Evolutionary conservation across 257 asterid genomes (phyloP).

Genomic region (Solanum boliviense): DNA sequence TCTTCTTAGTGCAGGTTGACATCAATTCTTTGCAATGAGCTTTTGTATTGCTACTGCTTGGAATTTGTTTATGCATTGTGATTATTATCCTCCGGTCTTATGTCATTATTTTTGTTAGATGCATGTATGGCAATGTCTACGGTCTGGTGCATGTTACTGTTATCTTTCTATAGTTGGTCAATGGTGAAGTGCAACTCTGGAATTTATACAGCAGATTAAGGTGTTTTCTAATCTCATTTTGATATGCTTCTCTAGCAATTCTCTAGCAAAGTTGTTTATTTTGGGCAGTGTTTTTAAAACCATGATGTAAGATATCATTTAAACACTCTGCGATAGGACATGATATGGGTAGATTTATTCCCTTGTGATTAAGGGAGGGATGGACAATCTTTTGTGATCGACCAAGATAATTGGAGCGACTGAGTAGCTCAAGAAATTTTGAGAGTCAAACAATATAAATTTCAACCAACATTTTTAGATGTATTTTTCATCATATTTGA

Average conservation of each 20-base stretch:
- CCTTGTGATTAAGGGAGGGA: conserved; percentile 11
- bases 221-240: background rate
- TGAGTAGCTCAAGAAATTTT: conserved; percentile 14
- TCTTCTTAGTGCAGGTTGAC: conserved; percentile 88
- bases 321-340: background rate
- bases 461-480: too few species aligned
- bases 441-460: too few species aligned
- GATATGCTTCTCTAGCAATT: background rate
- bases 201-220: background rate
- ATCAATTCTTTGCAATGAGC: conserved; percentile 1
- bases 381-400: conserved; percentile 30
- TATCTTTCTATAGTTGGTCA: background rate
- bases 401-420: conserved; percentile 90
- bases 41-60: background rate
- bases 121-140: background rate
- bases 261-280: background rate
- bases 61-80: background rate
- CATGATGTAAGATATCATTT: background rate
- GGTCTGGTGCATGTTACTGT: background rate
- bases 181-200: background rate
- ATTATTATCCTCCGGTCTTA: background rate
- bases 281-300: background rate
- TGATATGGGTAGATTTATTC: background rate
- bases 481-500: too few species aligned
- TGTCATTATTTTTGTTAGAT: background rate